Conservation (phyloP, 768 basidiomycete genomes). For the Suillus hirtellus region DNA sequence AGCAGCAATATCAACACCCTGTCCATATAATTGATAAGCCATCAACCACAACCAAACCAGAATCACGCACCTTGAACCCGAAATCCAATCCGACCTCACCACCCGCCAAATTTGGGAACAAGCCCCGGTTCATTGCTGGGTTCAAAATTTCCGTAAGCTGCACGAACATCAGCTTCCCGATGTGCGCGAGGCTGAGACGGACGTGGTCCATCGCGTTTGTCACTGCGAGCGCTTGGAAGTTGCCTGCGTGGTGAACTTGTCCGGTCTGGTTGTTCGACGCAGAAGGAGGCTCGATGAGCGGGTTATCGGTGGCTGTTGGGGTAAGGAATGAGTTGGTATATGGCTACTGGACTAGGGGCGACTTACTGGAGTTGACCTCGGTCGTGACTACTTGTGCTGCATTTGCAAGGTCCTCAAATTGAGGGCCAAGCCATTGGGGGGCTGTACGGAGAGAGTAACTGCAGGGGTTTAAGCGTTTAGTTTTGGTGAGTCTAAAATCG, state of each 20-base stretch:
- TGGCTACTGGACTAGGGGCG: slow-evolving; percentile 8
- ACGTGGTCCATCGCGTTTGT: slow-evolving; percentile 90
- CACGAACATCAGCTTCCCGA: slow-evolving; percentile 69
- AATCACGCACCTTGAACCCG: slow-evolving; percentile 53
- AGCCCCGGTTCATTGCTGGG: slow-evolving; percentile 66
- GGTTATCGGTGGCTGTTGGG: slow-evolving; percentile 80
- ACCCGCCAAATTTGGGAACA: slow-evolving; percentile 78
- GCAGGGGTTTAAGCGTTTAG: not conserved
- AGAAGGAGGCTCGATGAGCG: slow-evolving; percentile 77
- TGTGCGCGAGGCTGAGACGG: slow-evolving; percentile 66
- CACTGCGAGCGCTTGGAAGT: slow-evolving; percentile 87
- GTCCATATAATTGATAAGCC: not conserved
- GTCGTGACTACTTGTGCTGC: slow-evolving; percentile 63
- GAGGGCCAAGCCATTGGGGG: slow-evolving; percentile 85
- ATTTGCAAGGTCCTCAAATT: slow-evolving; percentile 74
- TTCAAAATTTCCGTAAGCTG: slow-evolving; percentile 62
- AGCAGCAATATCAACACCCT: slow-evolving; percentile 78
- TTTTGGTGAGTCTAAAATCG: not conserved
- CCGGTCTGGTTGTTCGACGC: slow-evolving; percentile 44
- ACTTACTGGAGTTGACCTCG: slow-evolving; percentile 83
- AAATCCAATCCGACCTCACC: slow-evolving; percentile 83
- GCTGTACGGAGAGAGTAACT: slow-evolving; percentile 59
- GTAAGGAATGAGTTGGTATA: not conserved
- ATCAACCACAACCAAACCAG: not conserved
- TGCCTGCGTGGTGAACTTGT: slow-evolving; percentile 77